These are phyloP conservation scores for Penicillium sclerotigenum DNA, from an alignment of 2,329 filamentous ascomycete species.

Conservation along the genomic window DNA sequence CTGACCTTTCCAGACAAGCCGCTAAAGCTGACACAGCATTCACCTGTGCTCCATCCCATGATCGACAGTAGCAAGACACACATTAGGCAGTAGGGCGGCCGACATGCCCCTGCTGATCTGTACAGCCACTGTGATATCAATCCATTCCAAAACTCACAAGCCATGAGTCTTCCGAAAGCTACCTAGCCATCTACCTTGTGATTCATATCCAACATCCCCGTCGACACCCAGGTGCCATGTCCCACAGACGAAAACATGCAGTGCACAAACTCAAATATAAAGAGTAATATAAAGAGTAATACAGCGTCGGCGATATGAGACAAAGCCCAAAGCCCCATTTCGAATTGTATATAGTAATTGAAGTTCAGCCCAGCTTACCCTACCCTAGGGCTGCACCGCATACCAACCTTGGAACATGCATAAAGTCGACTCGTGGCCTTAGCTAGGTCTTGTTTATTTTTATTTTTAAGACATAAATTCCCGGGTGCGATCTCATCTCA, in stretches of 20 bases:
- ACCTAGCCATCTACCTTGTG: background rate
- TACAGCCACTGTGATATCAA: constrained; percentile 1
- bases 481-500: background rate
- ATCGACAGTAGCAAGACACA: background rate
- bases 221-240: background rate
- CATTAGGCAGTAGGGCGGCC: background rate
- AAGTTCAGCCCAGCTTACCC: background rate
- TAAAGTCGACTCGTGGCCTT: background rate
- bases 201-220: background rate
- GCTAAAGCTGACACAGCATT: background rate
- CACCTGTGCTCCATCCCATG: background rate
- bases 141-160: background rate
- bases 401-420: background rate
- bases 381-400: constrained; percentile 3
- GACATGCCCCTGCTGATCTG: constrained; percentile 2
- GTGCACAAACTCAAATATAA: background rate
- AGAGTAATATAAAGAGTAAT: background rate
- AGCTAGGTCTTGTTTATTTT: background rate
- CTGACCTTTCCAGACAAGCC: background rate
- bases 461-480: background rate
- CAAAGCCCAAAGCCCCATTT: background rate
- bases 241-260: background rate
- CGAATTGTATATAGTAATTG: background rate
- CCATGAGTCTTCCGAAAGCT: background rate
- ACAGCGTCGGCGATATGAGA: constrained; percentile 1